Evolutionary conservation across 2,329 filamentous ascomycete genomes (phyloP).

Genomic region (Sclerotiophoma versabilis): DNA sequence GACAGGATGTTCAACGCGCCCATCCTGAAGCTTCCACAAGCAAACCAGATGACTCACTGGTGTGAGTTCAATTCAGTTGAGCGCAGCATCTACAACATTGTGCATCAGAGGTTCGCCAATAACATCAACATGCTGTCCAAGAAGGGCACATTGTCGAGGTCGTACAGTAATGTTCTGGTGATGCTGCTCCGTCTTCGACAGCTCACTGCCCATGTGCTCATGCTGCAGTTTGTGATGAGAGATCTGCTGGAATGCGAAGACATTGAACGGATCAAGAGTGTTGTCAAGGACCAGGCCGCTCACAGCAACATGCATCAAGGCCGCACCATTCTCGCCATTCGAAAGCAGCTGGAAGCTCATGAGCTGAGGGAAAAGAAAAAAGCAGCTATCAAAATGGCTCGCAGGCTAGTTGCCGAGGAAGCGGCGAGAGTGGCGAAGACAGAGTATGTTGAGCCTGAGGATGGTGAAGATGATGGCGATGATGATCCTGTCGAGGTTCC

Average conservation of each 20-base stretch:
- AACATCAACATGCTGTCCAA: slow-evolving; percentile 50
- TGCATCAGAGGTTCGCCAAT: slow-evolving; percentile 53
- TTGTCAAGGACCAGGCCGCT: slow-evolving; percentile 35
- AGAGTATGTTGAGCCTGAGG: slow-evolving; percentile 4
- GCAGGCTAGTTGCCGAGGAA: slow-evolving; percentile 12
- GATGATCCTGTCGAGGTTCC: slow-evolving; percentile 11
- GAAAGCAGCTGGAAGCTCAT: slow-evolving; percentile 37
- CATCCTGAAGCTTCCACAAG: slow-evolving; percentile 62
- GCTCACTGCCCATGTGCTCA: slow-evolving; percentile 58
- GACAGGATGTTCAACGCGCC: slow-evolving; percentile 61
- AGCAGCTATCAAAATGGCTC: slow-evolving; percentile 1
- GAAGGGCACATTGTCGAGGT: slow-evolving; percentile 5
- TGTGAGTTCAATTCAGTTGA: slow-evolving; percentile 62
- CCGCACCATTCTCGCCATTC: slow-evolving; percentile 34
- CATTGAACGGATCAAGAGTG: slow-evolving; percentile 52
- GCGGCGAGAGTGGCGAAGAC: slow-evolving; percentile 3
- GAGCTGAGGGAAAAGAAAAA: slow-evolving; percentile 22
- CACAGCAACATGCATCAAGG: slow-evolving; percentile 16
- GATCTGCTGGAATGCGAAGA: slow-evolving; percentile 56
- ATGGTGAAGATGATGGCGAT: neutral
- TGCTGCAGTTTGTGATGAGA: slow-evolving; percentile 56
- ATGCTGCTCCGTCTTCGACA: slow-evolving; percentile 61
- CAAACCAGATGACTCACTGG: slow-evolving; percentile 52
- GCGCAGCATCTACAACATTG: slow-evolving; percentile 61
- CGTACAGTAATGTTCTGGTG: slow-evolving; percentile 16